phyloP scores from a whole-genome alignment of 495 filamentous ascomycete genomes.

The Neurospora hispaniola region DNA sequence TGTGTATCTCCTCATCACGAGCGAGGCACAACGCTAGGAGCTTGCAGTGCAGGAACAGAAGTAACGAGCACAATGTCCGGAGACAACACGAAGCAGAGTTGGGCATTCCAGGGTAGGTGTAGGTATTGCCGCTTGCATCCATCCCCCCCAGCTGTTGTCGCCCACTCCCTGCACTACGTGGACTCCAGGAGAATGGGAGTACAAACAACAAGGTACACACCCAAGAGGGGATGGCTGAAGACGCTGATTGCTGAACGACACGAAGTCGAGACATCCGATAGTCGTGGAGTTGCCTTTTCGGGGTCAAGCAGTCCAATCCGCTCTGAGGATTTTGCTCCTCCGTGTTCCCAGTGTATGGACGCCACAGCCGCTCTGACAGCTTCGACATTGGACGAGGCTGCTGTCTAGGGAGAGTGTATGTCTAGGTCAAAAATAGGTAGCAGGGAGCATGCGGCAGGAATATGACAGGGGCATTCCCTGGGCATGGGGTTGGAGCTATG shows the following conservation, averaged over 20 bases:
- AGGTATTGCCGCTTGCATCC: not conserved
- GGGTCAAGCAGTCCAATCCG: not conserved
- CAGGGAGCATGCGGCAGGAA: not conserved
- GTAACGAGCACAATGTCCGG: not conserved
- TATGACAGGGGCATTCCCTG: not conserved
- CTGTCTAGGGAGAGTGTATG: not conserved
- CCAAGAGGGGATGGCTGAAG: not conserved
- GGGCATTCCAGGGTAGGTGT: not conserved
- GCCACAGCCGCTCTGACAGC: conserved; percentile 7
- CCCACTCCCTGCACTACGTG: not conserved
- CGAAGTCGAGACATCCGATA: not conserved
- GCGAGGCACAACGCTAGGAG: too few species aligned
- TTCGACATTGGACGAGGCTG: conserved; percentile 1
- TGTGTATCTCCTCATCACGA: not conserved
- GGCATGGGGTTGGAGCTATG: not conserved
- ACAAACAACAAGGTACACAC: not conserved
- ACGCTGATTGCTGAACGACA: not conserved
- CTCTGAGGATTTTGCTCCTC: not conserved
- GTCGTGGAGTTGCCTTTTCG: not conserved
- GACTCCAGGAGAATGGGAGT: not conserved
- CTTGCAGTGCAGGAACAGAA: not conserved
- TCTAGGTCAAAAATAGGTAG: not conserved
- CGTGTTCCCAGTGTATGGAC: not conserved
- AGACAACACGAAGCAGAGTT: not conserved
- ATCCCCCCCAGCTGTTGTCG: not conserved